These are phyloP conservation scores for Aspergillus alliaceus DNA, from an alignment of 2,329 filamentous ascomycete species.

Conservation along the genomic window DNA sequence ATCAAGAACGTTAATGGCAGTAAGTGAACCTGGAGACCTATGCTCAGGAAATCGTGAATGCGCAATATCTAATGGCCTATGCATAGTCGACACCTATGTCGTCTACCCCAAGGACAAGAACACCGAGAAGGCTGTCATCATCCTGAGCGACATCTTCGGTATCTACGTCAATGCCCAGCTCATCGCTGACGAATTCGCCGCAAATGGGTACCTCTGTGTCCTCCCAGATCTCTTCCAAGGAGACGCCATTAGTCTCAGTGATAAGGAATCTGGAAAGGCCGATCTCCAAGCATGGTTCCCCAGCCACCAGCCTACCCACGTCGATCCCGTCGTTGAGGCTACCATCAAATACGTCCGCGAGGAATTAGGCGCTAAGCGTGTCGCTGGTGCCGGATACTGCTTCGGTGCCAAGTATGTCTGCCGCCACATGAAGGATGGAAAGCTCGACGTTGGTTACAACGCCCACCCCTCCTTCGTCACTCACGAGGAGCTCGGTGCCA, in stretches of 20 bases:
- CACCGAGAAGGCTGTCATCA: constrained; percentile 55
- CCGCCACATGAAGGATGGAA: constrained; percentile 63
- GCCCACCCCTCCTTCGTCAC: constrained; percentile 78
- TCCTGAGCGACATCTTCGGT: constrained; percentile 61
- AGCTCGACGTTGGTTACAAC: constrained; percentile 68
- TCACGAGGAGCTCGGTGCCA: constrained; percentile 63
- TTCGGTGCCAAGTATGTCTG: constrained; percentile 75
- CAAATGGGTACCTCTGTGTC: constrained; percentile 68
- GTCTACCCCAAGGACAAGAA: constrained; percentile 52
- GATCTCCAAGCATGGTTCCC: constrained; percentile 53
- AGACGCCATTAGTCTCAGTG: constrained; percentile 59
- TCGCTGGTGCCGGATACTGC: constrained; percentile 71
- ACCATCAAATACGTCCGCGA: constrained; percentile 58
- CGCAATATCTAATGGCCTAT: background rate
- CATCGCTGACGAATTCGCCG: constrained; percentile 73
- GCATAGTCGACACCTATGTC: constrained; percentile 57
- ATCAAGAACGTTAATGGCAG: constrained; percentile 48
- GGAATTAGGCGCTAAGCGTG: constrained; percentile 56
- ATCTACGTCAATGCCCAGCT: constrained; percentile 61
- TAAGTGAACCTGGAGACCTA: constrained; percentile 25
- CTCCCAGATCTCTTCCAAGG: constrained; percentile 72
- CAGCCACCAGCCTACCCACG: constrained; percentile 48
- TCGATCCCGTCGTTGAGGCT: constrained; percentile 55
- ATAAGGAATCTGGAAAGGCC: constrained; percentile 46
- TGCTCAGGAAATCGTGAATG: background rate